These are phyloP conservation scores for Blastocladiella emersonii DNA, from an alignment of 371 early-diverging fungal species.

Conservation along the genomic window DNA sequence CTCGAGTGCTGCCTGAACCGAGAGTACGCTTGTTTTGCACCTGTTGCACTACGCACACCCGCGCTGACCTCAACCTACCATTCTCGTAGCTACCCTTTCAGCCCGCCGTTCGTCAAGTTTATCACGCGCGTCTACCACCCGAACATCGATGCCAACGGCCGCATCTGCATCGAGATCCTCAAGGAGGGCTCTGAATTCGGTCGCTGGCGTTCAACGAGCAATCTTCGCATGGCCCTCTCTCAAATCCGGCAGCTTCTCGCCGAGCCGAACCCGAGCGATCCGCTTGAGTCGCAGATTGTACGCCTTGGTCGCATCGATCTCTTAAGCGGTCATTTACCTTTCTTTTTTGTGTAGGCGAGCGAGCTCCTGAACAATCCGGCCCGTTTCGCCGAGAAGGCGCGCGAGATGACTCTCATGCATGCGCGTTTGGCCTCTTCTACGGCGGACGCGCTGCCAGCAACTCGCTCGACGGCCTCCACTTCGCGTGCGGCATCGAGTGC, in stretches of 20 bases:
- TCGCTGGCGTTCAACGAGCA: constrained; percentile 9
- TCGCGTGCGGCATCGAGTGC: no score
- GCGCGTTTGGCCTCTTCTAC: no score
- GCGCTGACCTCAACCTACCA: no score
- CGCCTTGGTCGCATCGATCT: not conserved
- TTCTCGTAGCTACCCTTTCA: not conserved
- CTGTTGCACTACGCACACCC: no score
- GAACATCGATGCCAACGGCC: constrained; percentile 77
- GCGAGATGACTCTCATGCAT: no score
- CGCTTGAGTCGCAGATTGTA: constrained; percentile 63
- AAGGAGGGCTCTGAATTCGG: constrained; percentile 71
- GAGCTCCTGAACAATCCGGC: not conserved
- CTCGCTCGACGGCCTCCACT: no score
- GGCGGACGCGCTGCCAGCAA: no score
- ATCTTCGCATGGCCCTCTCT: constrained; percentile 32
- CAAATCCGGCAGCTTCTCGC: constrained; percentile 55
- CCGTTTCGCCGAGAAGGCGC: not conserved
- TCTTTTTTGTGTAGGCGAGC: no score
- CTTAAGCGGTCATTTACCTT: no score
- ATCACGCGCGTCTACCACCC: constrained; percentile 82
- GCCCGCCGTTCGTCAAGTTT: constrained; percentile 46
- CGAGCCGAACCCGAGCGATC: constrained; percentile 84
- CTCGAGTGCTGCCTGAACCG: not conserved
- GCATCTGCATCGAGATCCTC: constrained; percentile 43
- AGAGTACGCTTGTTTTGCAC: not conserved